These are phyloP conservation scores for Pseudevernia furfuracea DNA, from an alignment of 495 filamentous ascomycete species.

Conservation along the genomic window DNA sequence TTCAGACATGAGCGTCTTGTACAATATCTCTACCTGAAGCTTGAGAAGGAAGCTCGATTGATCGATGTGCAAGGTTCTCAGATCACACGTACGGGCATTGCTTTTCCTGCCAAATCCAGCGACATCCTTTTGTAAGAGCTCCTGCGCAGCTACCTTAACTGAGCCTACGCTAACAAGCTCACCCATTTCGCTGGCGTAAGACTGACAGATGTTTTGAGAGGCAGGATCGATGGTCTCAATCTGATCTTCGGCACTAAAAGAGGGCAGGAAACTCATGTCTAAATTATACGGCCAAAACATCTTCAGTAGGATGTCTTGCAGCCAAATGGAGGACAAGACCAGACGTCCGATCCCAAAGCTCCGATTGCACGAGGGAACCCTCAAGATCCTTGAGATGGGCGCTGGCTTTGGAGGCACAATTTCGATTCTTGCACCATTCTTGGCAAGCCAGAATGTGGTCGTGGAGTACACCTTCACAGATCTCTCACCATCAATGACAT, in stretches of 20 bases:
- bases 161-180: constrained; percentile 26
- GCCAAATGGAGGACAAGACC: constrained; percentile 42
- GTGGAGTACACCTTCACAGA: constrained; percentile 48
- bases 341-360: constrained; percentile 27
- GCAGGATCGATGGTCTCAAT: no score
- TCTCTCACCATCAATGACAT: constrained; percentile 41
- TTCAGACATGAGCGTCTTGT: constrained; percentile 33
- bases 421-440: constrained; percentile 31
- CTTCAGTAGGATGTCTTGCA: no score
- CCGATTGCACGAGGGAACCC: constrained; percentile 21
- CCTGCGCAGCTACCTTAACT: constrained; percentile 33
- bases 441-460: constrained; percentile 33
- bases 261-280: constrained; percentile 18
- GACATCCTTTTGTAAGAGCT: constrained; percentile 35
- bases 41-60: constrained; percentile 38
- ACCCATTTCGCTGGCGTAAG: no score
- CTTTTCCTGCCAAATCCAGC: constrained; percentile 32
- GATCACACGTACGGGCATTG: constrained; percentile 37
- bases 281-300: constrained; percentile 34
- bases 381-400: constrained; percentile 43
- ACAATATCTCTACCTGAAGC: constrained; percentile 36
- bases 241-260: no score
- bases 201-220: no score
- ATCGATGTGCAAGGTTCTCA: constrained; percentile 31
- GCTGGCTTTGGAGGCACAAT: constrained; percentile 29